Conservation (phyloP, 176 grass and related monocot genomes). For the Lolium perenne region DNA sequence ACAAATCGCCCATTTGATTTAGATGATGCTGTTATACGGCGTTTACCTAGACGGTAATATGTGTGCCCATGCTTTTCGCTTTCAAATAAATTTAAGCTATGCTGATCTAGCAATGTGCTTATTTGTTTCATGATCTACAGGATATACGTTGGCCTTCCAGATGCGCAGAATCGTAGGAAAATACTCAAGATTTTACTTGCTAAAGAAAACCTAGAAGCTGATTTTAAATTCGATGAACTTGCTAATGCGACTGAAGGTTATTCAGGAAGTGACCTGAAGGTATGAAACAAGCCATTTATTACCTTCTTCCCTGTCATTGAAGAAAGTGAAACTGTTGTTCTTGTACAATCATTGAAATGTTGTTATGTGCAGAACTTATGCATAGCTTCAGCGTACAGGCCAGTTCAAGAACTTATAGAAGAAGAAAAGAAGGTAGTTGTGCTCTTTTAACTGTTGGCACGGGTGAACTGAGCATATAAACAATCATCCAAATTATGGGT, state of each 20-base stretch:
- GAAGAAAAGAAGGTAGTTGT: slow-evolving; percentile 75
- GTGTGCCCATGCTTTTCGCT: background rate
- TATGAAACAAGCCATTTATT: slow-evolving; percentile 27
- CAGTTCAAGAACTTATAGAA: slow-evolving; percentile 89
- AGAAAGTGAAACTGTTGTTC: slow-evolving; percentile 21
- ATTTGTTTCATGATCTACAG: slow-evolving; percentile 50
- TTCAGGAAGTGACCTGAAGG: slow-evolving; percentile 96
- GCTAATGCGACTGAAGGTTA: slow-evolving; percentile 94
- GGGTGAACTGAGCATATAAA: background rate
- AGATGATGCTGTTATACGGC: slow-evolving; percentile 95
- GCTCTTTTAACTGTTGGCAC: slow-evolving; percentile 20
- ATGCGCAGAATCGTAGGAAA: slow-evolving; percentile 79
- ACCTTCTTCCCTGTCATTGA: slow-evolving; percentile 5
- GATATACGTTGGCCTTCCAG: slow-evolving; percentile 94
- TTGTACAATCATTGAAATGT: slow-evolving; percentile 34
- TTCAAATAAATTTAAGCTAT: slow-evolving; percentile 28
- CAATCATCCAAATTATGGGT: slow-evolving; percentile 1
- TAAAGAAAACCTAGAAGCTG: slow-evolving; percentile 83
- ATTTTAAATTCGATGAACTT: slow-evolving; percentile 81
- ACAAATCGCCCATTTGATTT: slow-evolving; percentile 98
- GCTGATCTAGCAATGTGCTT: background rate
- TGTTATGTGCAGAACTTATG: slow-evolving; percentile 79
- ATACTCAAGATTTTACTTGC: slow-evolving; percentile 93
- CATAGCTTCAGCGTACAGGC: slow-evolving; percentile 90
- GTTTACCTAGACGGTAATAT: slow-evolving; percentile 87